Evolutionary conservation across 2,329 filamentous ascomycete genomes (phyloP), one percentile per base, ranked within the genome.

Genomic region (Xenosphaeropsis pyriputrescens): DNA sequence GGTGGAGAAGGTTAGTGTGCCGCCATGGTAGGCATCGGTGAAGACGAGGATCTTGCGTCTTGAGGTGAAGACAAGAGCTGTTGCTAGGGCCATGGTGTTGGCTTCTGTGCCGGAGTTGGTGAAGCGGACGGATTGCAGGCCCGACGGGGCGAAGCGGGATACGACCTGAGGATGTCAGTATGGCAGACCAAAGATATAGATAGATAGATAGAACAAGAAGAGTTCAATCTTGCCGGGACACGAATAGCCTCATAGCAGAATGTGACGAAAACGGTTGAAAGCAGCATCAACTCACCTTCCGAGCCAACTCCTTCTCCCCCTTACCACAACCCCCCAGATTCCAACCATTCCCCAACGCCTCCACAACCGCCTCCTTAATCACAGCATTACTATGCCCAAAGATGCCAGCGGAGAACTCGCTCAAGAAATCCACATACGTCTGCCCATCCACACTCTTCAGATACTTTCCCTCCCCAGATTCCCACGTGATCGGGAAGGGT

Each of bases 101-200:
- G 74, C 73, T 51, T 80, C 76, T 0, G 76, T 81, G 2, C 76
- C 76, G 0, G 72, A 76, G 52, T 79, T 80, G 32, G 69, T 65
- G 52, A 80, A 79, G 1, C 76, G 63, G 3, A 79, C 56, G 11
- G 63, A 60, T 6, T 75, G 71, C 5, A 79, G 55, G 5, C 49
- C 47, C 6, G 40, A 43, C 5, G 41, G 39, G 8, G 48, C 46
- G 45, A 80, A 78, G 3, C 75, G 62, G 8, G 55, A 47, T 40
- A 63, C 67, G n/a, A 79, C 35, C 41, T 45, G 18, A n/a, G 12
- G 3, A 9, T 26, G 22, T 26, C 3, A 26, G 22, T 26, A 26
- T 26, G 8, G 22, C 12, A 6, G 22, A 9, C 22, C 22, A 26
- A 9, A 26, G 8, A 8, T 8, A 18, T 18, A 22, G 34, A 16